Base-by-base conservation (phyloP, 2,329 filamentous ascomycete species). In the Colletotrichum chlorophyti region DNA sequence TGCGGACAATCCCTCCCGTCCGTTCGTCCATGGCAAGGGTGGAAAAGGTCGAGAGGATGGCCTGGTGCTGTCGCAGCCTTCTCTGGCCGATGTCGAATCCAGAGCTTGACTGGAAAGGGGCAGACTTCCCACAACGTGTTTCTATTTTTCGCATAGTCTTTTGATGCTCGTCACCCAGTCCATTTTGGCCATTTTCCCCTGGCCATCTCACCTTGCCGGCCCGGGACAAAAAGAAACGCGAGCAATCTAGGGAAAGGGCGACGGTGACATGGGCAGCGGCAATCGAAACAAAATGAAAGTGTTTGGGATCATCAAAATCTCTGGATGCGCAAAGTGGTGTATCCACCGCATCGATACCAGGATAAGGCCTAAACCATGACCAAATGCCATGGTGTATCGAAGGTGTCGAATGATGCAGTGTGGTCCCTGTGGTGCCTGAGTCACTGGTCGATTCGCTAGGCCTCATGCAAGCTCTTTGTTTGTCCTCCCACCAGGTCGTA, bases 201-300 rank as follows among this genome's bases (percentile, higher is more conserved):
- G 12, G 35, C 29, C 31, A 27, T 35, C n/a, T 48, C 35, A 48
- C 48, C 14, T 48, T 31, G 45, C 43, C n/a, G 42, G 48, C 35
- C 42, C 29, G 37, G 24, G 34, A 31, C 24, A n/a, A 49, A 15
- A 15, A 43, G 31, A 42, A 40, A 27, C n/a, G 31, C 55, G 29
- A 49, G 32, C 27, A 27, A 34, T 14, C 24, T 17, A 40, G 31
- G 14, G 27, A 26, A n/a, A 26, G 29, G 24, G 15, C 21, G 19
- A 34, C 19, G n/a, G 34, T 41, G 41, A 29, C 15, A 48, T 40
- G 19, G 51, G 49, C 55, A 59, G 55, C 55, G 55, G 55, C 43
- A 55, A 50, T 49, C 15, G 43, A 59, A 59, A 55, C 55, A 59
- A n/a, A n/a, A n/a, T n/a, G n/a, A n/a, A n/a, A n/a, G n/a, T n/a